Conservation (phyloP, 495 filamentous ascomycete genomes). For the Penicillium bovifimosum region DNA sequence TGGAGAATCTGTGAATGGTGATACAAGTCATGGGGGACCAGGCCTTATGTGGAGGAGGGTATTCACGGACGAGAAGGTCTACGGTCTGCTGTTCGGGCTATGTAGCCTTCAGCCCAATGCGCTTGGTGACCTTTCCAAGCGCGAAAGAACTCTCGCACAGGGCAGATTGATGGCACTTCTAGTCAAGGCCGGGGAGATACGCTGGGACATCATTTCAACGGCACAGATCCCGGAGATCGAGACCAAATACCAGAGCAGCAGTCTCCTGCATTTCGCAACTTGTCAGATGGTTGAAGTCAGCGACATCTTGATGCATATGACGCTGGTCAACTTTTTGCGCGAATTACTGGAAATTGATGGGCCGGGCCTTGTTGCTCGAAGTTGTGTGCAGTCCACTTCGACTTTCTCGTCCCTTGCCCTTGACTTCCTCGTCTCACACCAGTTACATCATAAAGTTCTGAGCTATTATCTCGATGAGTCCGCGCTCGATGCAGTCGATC, state of each 20-base stretch:
- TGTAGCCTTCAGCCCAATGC: slow-evolving; percentile 46
- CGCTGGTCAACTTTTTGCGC: slow-evolving; percentile 68
- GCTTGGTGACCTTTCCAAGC: slow-evolving; percentile 44
- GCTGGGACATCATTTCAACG: slow-evolving; percentile 55
- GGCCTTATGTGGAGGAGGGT: slow-evolving; percentile 68
- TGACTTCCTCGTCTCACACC: slow-evolving; percentile 48
- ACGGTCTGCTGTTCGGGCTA: slow-evolving; percentile 56
- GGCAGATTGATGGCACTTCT: slow-evolving; percentile 68
- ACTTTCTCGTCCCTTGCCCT: slow-evolving; percentile 49
- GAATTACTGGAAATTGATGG: slow-evolving; percentile 51
- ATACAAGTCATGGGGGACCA: slow-evolving; percentile 48
- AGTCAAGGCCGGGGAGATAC: slow-evolving; percentile 57
- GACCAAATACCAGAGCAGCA: slow-evolving; percentile 44
- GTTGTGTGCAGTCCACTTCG: slow-evolving; percentile 30
- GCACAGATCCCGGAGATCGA: slow-evolving; percentile 60
- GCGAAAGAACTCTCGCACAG: slow-evolving; percentile 71
- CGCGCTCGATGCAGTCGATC: slow-evolving; percentile 46
- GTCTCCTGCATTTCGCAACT: slow-evolving; percentile 70
- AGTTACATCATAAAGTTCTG: slow-evolving; percentile 46
- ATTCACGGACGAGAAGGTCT: slow-evolving; percentile 62
- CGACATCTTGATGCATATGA: slow-evolving; percentile 78
- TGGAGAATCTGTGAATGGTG: slow-evolving; percentile 37
- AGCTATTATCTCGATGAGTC: slow-evolving; percentile 50
- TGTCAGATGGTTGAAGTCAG: slow-evolving; percentile 66
- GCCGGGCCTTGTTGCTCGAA: slow-evolving; percentile 31